These are phyloP conservation scores for Zizania latifolia DNA, from an alignment of 176 grass and related monocot genomes.

Conservation along the genomic window DNA sequence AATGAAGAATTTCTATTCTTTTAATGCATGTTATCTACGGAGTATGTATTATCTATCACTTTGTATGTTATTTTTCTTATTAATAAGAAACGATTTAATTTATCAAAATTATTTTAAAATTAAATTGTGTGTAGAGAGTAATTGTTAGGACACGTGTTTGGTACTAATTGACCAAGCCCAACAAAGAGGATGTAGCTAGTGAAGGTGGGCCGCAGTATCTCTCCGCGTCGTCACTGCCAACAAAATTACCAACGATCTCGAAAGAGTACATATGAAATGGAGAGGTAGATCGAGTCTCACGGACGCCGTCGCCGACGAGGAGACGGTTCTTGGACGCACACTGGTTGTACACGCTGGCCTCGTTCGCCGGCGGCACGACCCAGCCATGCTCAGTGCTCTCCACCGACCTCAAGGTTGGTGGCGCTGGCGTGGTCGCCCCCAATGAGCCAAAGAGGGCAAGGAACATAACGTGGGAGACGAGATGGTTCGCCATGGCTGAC, in stretches of 20 bases:
- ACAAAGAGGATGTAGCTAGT: too few relatives aligned
- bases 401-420: slow-evolving; percentile 59
- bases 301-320: slow-evolving; percentile 66
- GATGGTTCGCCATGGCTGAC: not conserved
- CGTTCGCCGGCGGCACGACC: slow-evolving; percentile 39
- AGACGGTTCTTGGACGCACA: slow-evolving; percentile 88
- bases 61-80: too few relatives aligned
- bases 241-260: not conserved
- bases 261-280: not conserved
- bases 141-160: too few relatives aligned
- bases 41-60: too few relatives aligned
- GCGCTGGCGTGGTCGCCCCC: slow-evolving; percentile 11
- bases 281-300: slow-evolving; percentile 26
- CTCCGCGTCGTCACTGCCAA: too few relatives aligned
- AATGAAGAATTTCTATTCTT: too few relatives aligned
- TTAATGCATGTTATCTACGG: too few relatives aligned
- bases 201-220: too few relatives aligned
- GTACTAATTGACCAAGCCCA: too few relatives aligned
- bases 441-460: slow-evolving; percentile 1
- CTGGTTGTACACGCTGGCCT: slow-evolving; percentile 40
- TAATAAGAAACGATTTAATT: too few relatives aligned
- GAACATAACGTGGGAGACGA: not conserved
- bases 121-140: too few relatives aligned
- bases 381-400: slow-evolving; percentile 50
- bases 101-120: too few relatives aligned